phyloP scores from a whole-genome alignment of 1,284 basidiomycete genomes.

The Cryptococcus sp. region DNA sequence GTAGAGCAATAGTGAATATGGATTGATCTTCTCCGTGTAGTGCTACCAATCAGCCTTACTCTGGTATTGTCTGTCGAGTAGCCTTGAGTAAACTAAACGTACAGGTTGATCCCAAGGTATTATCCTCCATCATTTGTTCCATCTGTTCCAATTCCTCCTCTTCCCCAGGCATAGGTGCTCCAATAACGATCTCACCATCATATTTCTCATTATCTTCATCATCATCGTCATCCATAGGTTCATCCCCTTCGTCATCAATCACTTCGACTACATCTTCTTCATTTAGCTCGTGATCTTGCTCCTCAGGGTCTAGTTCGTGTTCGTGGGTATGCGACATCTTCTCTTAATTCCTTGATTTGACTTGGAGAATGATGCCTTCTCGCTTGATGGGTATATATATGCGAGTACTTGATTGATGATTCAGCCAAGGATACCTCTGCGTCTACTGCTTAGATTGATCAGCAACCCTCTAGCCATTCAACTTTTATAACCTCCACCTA shows the following conservation, averaged over 20 bases:
- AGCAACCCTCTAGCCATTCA: not conserved
- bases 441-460: not conserved
- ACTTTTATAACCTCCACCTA: not conserved
- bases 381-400: not conserved
- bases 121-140: constrained; percentile 25
- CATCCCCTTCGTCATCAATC: constrained; percentile 49
- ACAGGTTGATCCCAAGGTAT: constrained; percentile 24
- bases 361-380: too few species aligned
- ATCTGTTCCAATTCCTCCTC: constrained; percentile 24
- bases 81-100: constrained; percentile 1
- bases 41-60: constrained; percentile 32
- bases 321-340: constrained; percentile 5
- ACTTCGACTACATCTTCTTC: constrained; percentile 46
- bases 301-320: constrained; percentile 39
- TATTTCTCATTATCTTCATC: constrained; percentile 56
- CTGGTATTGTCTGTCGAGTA: constrained; percentile 1
- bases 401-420: not conserved
- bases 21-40: constrained; percentile 52
- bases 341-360: not conserved
- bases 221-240: constrained; percentile 51
- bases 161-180: constrained; percentile 33
- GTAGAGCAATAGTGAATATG: constrained; percentile 78
- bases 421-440: not conserved
- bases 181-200: constrained; percentile 50
- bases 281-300: constrained; percentile 37